Percentiles rank a stretch among this genome's conserved stretches.
Evolutionary conservation across 305 asterid species (phyloP).

Genomic region (Striga hermonthica): DNA sequence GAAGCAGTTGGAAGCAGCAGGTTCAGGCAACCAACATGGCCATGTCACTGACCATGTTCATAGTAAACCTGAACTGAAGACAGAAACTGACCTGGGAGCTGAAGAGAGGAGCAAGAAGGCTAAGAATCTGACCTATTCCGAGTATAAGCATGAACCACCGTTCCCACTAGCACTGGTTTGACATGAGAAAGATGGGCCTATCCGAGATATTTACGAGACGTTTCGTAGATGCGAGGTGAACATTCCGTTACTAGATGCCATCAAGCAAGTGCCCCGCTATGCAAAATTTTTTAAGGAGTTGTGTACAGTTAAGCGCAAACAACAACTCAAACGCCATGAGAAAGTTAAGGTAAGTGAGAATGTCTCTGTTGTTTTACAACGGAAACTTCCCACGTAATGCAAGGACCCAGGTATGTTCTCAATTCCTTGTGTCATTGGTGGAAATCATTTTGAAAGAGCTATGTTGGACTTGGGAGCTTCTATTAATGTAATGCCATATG

Average conservation of each 20-base stretch:
- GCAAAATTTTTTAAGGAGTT: neutral
- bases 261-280: neutral
- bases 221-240: neutral
- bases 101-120: neutral
- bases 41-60: neutral
- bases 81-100: neutral
- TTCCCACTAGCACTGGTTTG: neutral
- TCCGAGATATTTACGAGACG: neutral
- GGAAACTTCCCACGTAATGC: neutral
- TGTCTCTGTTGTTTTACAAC: neutral
- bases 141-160: neutral
- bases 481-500: neutral
- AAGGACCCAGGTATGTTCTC: neutral
- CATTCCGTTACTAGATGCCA: neutral
- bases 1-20: neutral
- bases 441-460: neutral
- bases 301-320: neutral
- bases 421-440: neutral
- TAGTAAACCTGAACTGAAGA: neutral
- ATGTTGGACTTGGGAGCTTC: neutral
- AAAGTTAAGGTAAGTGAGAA: neutral
- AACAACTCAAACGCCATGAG: neutral
- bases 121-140: neutral
- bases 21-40: neutral
- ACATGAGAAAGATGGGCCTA: neutral